Base-by-base conservation (phyloP, 352 stramenopile species). In the Globisporangium parvum region DNA sequence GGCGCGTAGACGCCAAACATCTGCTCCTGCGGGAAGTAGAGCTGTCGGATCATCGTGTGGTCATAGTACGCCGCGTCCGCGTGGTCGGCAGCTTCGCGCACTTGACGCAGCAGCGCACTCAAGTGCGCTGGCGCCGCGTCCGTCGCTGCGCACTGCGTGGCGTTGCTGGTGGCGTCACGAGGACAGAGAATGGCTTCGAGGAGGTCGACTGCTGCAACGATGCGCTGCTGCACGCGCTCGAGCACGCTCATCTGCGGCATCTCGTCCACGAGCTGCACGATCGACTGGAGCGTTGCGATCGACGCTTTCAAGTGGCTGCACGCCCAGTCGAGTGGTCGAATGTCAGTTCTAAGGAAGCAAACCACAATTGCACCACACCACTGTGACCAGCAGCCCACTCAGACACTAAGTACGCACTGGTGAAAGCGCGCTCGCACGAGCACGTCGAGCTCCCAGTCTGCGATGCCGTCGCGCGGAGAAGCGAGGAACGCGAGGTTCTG, bases 221-320 rank as follows among this genome's bases (percentile, higher is more conserved):
- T 80, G 54, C 73, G 75, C 37, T 65, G 57, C 59, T 87, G 70
- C 12, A 91, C 77, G 47, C 77, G 79, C 44, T 79, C 61, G 6
- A 88, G 54, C 21, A 93, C 83, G 31, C 71, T 88, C 60, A 93
- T 75, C 58, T 93, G 69, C 12, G 80, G 67, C 61, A 93, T 81
- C 24, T 77, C 66, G 26, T 71, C 65, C 24, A 93, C 80, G 4
- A 93, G 75, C 51, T 82, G 57, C 42, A 85, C 69, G 42, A 85
- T 88, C 23, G 83, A 91, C 55, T 81, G 74, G 33, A 93, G 65
- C 47, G 78, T 87, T 53, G 83, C 67, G 42, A 93, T 74, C 8
- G 71, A 72, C 31, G 75, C 70, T 15, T 70, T 65, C 54, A 87
- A 66, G 49, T 89, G 74, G 9, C 73, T 85, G 47, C 17, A 46